These are phyloP conservation scores for Maudiozyma pseudohumilis DNA, from an alignment of 805 yeast species.

Conservation along the genomic window DNA sequence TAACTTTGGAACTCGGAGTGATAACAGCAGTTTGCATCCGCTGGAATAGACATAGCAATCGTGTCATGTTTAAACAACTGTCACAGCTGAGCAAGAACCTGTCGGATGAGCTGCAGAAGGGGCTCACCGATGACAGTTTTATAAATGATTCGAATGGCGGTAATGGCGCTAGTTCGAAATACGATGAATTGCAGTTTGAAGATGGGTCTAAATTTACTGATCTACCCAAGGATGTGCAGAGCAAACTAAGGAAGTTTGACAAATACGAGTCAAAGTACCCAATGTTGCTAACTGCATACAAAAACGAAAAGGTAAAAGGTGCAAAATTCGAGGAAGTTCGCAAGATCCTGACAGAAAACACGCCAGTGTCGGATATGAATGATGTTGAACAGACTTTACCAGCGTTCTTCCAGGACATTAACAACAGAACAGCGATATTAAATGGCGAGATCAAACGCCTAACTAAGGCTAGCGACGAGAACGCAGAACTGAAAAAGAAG, in stretches of 20 bases:
- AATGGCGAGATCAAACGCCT: constrained; percentile 54
- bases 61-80: constrained; percentile 51
- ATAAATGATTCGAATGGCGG: background rate
- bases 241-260: constrained; percentile 61
- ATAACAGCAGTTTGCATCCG: too few species aligned
- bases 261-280: constrained; percentile 93
- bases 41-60: too few species aligned
- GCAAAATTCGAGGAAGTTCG: constrained; percentile 57
- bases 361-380: constrained; percentile 67
- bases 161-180: background rate
- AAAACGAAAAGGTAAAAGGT: constrained; percentile 60
- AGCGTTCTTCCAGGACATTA: constrained; percentile 57
- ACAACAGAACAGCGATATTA: constrained; percentile 49
- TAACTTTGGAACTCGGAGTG: too few species aligned
- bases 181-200: background rate
- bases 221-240: constrained; percentile 46
- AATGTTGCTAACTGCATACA: constrained; percentile 70
- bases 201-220: constrained; percentile 24
- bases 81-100: constrained; percentile 56
- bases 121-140: constrained; percentile 24
- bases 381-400: constrained; percentile 63
- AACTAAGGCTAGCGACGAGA: constrained; percentile 14
- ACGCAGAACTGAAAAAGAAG: background rate
- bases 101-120: constrained; percentile 49
- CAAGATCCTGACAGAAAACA: constrained; percentile 58